A percentile compares a stretch with the other conserved stretches of the same genome.
These are phyloP conservation scores for Trichosporon sp. DNA, from an alignment of 1,284 basidiomycete genomes.

Conservation along the genomic window DNA sequence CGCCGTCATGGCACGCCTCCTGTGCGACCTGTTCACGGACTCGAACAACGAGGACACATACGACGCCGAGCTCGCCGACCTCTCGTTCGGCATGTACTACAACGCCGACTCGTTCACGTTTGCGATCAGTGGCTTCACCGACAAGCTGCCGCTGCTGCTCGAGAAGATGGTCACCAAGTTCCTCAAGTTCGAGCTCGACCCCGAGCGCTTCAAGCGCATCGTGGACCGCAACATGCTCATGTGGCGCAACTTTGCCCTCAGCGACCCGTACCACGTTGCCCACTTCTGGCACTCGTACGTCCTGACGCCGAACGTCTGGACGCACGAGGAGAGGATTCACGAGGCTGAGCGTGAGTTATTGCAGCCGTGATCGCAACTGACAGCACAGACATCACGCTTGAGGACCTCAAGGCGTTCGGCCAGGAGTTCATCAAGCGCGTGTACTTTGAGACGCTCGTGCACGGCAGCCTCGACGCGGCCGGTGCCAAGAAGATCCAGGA, in stretches of 20 bases:
- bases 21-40: slow-evolving; percentile 81
- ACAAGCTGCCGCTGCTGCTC: slow-evolving; percentile 78
- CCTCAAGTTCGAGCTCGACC: slow-evolving; percentile 63
- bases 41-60: slow-evolving; percentile 86
- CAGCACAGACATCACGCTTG: slow-evolving; percentile 61
- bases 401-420: slow-evolving; percentile 69
- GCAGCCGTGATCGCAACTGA: neutral
- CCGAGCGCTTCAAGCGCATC: slow-evolving; percentile 72
- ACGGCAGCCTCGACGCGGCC: slow-evolving; percentile 80
- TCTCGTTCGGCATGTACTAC: slow-evolving; percentile 69
- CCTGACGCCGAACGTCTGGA: slow-evolving; percentile 70
- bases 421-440: slow-evolving; percentile 62
- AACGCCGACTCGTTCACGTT: slow-evolving; percentile 68
- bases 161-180: slow-evolving; percentile 71
- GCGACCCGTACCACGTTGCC: slow-evolving; percentile 75
- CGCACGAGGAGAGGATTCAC: slow-evolving; percentile 69
- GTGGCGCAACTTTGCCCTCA: slow-evolving; percentile 82
- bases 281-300: slow-evolving; percentile 73
- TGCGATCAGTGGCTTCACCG: slow-evolving; percentile 81
- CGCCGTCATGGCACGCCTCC: slow-evolving; percentile 55
- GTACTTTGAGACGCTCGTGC: slow-evolving; percentile 70
- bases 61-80: slow-evolving; percentile 85
- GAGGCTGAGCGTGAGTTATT: slow-evolving; percentile 65
- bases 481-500: slow-evolving; percentile 72
- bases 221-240: slow-evolving; percentile 67